Conservation (phyloP, 1,139 yeast species). For the Suhomyces ambrosiae region DNA sequence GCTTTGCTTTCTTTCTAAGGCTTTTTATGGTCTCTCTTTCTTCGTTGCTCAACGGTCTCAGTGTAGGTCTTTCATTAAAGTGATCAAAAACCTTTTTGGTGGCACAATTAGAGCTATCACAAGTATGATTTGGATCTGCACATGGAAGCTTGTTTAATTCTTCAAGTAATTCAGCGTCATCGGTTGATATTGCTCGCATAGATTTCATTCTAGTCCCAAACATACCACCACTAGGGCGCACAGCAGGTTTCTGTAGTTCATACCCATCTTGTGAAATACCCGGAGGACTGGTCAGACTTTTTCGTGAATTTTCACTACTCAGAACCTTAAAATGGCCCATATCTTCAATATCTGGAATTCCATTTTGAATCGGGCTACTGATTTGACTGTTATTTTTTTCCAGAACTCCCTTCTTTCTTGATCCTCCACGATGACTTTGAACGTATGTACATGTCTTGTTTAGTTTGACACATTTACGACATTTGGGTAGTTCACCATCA, state of each 20-base stretch:
- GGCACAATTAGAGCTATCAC: constrained; percentile 5
- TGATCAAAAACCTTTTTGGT: constrained; percentile 7
- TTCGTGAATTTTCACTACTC: constrained; percentile 3
- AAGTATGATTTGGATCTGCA: constrained; percentile 3
- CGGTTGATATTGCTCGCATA: neutral
- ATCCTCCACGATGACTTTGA: constrained; percentile 53
- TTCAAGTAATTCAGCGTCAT: constrained; percentile 5
- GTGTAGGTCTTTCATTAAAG: constrained; percentile 1
- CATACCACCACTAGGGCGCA: constrained; percentile 6
- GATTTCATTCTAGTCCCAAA: neutral
- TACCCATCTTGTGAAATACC: neutral
- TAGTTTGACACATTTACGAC: constrained; percentile 39
- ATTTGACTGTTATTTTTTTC: constrained; percentile 1
- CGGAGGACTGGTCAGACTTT: constrained; percentile 7
- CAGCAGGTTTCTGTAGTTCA: neutral
- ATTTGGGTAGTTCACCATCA: constrained; percentile 48
- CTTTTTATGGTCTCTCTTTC: constrained; percentile 9
- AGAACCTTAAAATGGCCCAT: constrained; percentile 2
- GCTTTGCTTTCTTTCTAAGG: constrained; percentile 13
- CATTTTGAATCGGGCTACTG: constrained; percentile 7
- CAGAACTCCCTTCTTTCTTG: constrained; percentile 48
- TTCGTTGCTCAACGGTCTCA: constrained; percentile 5
- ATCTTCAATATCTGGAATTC: constrained; percentile 18
- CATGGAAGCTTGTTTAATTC: constrained; percentile 8
- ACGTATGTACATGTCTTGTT: constrained; percentile 45